These are phyloP conservation scores for Camelina hispida DNA, from an alignment of 345 rosid genomes.

Conservation along the genomic window DNA sequence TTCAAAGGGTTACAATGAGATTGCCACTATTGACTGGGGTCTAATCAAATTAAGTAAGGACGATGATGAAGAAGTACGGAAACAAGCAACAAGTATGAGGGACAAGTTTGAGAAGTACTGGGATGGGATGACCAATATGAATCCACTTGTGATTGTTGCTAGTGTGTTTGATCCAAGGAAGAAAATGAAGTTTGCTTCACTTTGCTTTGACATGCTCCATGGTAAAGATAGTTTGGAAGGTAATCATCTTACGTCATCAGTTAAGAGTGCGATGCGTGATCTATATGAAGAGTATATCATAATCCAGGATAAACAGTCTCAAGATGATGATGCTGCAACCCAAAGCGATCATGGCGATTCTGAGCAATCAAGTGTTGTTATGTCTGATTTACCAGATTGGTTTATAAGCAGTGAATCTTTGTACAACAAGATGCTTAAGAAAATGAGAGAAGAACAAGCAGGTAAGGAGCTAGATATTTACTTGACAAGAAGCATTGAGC, in stretches of 20 bases:
- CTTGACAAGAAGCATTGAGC: not conserved
- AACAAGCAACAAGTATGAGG: not conserved
- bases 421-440: not conserved
- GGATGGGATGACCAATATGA: not conserved
- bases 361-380: not conserved
- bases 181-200: not conserved
- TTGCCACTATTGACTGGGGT: not conserved
- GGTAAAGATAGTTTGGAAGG: not conserved
- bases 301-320: not conserved
- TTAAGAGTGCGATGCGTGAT: not conserved
- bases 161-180: conserved; percentile 10
- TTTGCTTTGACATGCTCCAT: not conserved
- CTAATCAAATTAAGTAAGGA: not conserved
- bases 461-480: not conserved
- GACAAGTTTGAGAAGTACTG: not conserved
- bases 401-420: not conserved
- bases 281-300: not conserved
- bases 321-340: not conserved
- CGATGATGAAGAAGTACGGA: not conserved
- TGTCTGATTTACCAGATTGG: not conserved
- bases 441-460: not conserved
- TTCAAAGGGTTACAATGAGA: not conserved
- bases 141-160: conserved; percentile 6
- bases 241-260: not conserved
- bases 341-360: not conserved